Evolutionary conservation across 306 rosid genomes (phyloP), one percentile per base, ranked within the genome.

Genomic region (Vigna nakashimae): DNA sequence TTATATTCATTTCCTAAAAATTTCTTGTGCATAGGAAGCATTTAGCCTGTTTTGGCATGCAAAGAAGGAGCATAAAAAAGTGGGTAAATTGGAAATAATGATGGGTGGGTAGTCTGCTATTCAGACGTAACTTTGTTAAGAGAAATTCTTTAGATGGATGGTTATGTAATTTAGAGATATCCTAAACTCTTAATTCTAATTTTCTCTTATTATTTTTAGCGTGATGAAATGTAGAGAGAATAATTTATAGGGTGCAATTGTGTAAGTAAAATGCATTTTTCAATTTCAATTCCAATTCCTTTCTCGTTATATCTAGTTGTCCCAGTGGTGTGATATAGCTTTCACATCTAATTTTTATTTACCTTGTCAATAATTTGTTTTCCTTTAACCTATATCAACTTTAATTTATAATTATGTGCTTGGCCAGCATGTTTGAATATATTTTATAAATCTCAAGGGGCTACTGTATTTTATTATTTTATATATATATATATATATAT

Each of bases 351-450:
- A 16, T 38, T 51, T 64, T 66, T 40, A 17, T 36, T 36, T 22
- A 52, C n/a, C 74, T 51, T 34, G 16, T 50, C 36, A 56, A 73
- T 30, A 17, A 9, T 6, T 60, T 9, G 13, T 48, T 30, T 62
- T 59, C 28, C 42, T 68, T 26, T 15, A 14, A 42, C 46, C 63
- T 45, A 67, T 69, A 64, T 82, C 83, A 87, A 86, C 67, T 88
- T 38, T 58, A 69, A 48, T 58, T 69, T 69, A 69, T 78, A 46
- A 57, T 48, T 7, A 71, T 34, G 32, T 53, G 30, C 49, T 8
- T 34, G 20, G 20, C 18, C 20, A 7, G 32, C 18, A 28, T 71
- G 48, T 51, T 52, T 30, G 12, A 70, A 32, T 51, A 9, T 70
- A 1, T 51, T 20, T 58, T 24, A 17, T 71, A 10, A 58, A 48